Evolutionary conservation across 2,329 filamentous ascomycete species (phyloP).

Genomic region (Gremmenia infestans): DNA sequence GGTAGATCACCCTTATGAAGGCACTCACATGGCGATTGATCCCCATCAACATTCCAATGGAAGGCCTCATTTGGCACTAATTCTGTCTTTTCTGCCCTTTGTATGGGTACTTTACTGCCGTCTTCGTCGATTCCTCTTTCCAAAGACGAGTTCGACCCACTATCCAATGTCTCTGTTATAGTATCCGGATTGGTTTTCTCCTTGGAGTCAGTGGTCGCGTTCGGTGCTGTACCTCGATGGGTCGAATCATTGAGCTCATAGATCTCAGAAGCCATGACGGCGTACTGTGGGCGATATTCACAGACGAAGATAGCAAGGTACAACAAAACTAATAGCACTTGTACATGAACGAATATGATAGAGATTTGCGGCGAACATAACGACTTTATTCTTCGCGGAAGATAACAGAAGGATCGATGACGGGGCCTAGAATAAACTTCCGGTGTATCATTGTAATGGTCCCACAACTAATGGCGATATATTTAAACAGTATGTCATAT

Average conservation of each 20-base stretch:
- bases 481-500: too few relatives aligned
- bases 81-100: constrained; percentile 30
- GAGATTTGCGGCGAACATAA: too few relatives aligned
- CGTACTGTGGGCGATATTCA: background rate
- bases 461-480: too few relatives aligned
- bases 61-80: constrained; percentile 34
- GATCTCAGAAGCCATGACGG: constrained; percentile 4
- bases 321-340: too few relatives aligned
- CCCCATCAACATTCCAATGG: constrained; percentile 35
- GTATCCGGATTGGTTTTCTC: background rate
- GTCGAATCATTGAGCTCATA: background rate
- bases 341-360: too few relatives aligned
- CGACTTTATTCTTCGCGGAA: too few relatives aligned
- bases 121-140: background rate
- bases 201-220: background rate
- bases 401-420: too few relatives aligned
- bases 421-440: too few relatives aligned
- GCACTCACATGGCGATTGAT: constrained; percentile 34
- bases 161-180: background rate
- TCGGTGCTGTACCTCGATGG: background rate
- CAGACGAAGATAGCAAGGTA: too few relatives aligned
- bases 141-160: background rate
- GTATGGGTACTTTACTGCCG: constrained; percentile 13
- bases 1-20: too few relatives aligned
- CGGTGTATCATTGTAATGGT: too few relatives aligned